Percentiles rank a stretch among this genome's conserved stretches.
These are phyloP conservation scores for Trichoderma sp. DNA, from an alignment of 2,329 filamentous ascomycete species.

Conservation along the genomic window DNA sequence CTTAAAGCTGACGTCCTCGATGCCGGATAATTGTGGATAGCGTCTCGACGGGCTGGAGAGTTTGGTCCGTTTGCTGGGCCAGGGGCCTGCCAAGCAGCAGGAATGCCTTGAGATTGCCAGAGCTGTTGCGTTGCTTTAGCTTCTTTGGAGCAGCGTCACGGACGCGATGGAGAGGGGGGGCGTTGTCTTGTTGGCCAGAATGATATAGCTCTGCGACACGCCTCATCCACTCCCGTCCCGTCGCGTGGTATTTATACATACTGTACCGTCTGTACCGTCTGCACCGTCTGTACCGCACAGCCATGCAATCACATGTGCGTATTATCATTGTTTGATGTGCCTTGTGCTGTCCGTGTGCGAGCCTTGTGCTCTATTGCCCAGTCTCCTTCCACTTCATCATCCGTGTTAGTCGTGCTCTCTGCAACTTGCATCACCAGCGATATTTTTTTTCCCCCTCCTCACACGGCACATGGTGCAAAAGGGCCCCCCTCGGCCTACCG, in stretches of 20 bases:
- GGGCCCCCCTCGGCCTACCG: not conserved
- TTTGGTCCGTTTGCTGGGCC: constrained; percentile 14
- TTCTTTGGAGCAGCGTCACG: not conserved
- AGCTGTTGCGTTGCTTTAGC: not conserved
- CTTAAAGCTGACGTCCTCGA: constrained; percentile 18
- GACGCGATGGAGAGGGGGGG: not conserved
- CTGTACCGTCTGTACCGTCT: too few relatives aligned
- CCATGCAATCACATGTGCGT: constrained; percentile 12
- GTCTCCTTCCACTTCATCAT: not conserved
- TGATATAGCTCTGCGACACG: not conserved
- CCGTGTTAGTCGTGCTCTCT: not conserved
- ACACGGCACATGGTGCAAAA: not conserved
- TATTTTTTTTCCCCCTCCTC: not conserved
- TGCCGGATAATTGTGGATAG: constrained; percentile 8
- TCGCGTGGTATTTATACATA: not conserved
- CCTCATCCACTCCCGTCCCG: constrained; percentile 3
- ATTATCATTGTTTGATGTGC: too few relatives aligned
- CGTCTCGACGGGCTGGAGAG: not conserved
- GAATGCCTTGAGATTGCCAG: not conserved
- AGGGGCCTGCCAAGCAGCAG: constrained; percentile 1
- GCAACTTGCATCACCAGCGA: not conserved
- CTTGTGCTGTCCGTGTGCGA: not conserved
- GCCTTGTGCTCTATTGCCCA: not conserved
- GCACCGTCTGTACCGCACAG: not conserved
- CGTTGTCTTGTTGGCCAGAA: not conserved